Percentiles rank a stretch among this genome's conserved stretches.
Conservation (phyloP, 192 early-diverging fungal species). For the Podila clonocystis region DNA sequence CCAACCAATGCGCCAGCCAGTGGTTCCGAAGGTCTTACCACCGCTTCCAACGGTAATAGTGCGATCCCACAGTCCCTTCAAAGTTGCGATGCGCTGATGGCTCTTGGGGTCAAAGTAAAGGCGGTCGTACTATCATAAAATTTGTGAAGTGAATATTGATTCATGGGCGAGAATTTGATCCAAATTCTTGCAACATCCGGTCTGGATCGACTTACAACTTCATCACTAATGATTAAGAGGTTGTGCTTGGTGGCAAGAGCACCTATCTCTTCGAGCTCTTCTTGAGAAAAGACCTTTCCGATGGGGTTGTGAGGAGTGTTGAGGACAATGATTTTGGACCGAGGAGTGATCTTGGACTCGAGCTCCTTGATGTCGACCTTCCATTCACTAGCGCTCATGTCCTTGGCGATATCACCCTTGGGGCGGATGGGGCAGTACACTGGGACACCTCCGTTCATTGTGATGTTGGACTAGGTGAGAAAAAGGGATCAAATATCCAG, state of each 20-base stretch:
- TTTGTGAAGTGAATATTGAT: too few relatives aligned
- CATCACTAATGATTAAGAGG: constrained; percentile 90
- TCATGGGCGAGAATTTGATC: too few relatives aligned
- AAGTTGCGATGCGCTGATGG: constrained; percentile 82
- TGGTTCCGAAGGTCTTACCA: constrained; percentile 95
- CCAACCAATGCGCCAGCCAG: constrained; percentile 99
- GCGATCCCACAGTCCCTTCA: constrained; percentile 90
- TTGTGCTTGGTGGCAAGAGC: constrained; percentile 81
- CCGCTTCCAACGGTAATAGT: constrained; percentile 94
- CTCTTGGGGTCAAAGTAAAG: constrained; percentile 76
- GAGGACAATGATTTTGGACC: constrained; percentile 88
- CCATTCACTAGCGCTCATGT: constrained; percentile 85
- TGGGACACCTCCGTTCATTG: constrained; percentile 88
- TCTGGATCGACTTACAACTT: constrained; percentile 71
- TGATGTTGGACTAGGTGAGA: constrained; percentile 69
- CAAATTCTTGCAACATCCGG: background rate
- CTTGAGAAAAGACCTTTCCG: constrained; percentile 83
- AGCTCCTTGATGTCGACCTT: constrained; percentile 86
- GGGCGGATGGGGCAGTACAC: constrained; percentile 85
- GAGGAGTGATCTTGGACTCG: constrained; percentile 73
- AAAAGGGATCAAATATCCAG: background rate
- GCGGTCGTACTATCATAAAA: constrained; percentile 77
- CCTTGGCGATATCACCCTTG: constrained; percentile 50
- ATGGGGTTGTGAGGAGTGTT: constrained; percentile 98
- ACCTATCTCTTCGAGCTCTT: constrained; percentile 81